These are phyloP conservation scores for Trichoderma sp. DNA, from an alignment of 2,329 filamentous ascomycete genomes.

Conservation along the genomic window DNA sequence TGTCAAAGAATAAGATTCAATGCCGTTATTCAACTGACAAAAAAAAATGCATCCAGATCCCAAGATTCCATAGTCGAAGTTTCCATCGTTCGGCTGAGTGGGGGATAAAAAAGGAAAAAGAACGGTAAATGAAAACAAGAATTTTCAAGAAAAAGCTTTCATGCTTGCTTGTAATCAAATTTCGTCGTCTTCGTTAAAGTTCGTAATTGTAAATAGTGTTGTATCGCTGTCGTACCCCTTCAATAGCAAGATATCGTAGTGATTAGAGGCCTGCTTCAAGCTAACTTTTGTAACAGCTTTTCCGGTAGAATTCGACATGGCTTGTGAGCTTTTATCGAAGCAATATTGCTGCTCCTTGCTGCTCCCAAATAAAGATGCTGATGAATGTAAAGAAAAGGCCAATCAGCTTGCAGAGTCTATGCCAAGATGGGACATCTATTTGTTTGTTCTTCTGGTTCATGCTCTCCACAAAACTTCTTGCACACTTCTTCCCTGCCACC, in stretches of 20 bases:
- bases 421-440: background rate
- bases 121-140: background rate
- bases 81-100: background rate
- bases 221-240: background rate
- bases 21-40: background rate
- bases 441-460: background rate
- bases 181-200: slow-evolving; percentile 19
- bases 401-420: background rate
- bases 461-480: background rate
- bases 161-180: slow-evolving; percentile 8
- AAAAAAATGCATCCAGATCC: background rate
- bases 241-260: background rate
- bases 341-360: background rate
- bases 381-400: background rate
- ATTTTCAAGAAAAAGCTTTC: background rate
- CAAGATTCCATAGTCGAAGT: background rate
- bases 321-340: background rate
- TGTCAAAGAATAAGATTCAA: background rate
- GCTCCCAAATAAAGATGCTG: background rate
- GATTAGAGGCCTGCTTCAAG: background rate
- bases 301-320: background rate
- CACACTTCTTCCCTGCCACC: background rate
- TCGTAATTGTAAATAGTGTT: slow-evolving; percentile 7
- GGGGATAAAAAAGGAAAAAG: background rate
- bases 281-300: too few relatives aligned